Evolutionary conservation across 306 rosid genomes (phyloP).

Genomic region (Luffa aegyptiaca): DNA sequence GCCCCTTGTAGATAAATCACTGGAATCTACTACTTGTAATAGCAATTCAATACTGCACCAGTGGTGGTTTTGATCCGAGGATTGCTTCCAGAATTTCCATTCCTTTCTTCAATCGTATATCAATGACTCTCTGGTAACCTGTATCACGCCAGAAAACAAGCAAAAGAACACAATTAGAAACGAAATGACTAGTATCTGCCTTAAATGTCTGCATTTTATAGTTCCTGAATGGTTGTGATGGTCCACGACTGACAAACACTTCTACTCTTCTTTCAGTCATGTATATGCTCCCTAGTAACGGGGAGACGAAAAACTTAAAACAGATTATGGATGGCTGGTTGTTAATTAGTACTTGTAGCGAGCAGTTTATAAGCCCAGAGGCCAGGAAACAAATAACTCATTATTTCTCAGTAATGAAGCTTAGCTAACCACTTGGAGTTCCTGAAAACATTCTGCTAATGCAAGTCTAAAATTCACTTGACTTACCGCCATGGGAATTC

Average conservation of each 20-base stretch:
- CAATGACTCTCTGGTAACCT: slow-evolving; percentile 97
- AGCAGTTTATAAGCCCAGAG: not conserved
- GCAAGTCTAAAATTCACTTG: not conserved
- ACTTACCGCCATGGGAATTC: slow-evolving; percentile 97
- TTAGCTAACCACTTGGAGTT: not conserved
- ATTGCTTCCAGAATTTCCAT: not conserved
- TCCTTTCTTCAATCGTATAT: slow-evolving; percentile 14
- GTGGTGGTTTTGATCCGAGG: not conserved
- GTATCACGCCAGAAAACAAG: slow-evolving; percentile 18
- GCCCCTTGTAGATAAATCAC: not conserved
- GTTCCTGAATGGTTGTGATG: not conserved
- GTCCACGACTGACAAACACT: not conserved
- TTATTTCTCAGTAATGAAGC: not conserved
- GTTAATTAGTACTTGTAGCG: not conserved
- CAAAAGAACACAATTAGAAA: slow-evolving; percentile 10
- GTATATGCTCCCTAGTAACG: not conserved
- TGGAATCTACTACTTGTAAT: slow-evolving; percentile 3
- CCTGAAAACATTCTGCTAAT: not conserved
- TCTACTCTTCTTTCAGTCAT: not conserved
- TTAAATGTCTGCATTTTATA: not conserved
- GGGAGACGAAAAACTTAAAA: not conserved
- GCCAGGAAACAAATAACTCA: not conserved
- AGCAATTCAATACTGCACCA: slow-evolving; percentile 3
- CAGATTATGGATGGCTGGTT: not conserved
- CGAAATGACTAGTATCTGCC: not conserved